phyloP scores from a whole-genome alignment of 2,329 filamentous ascomycete species.

The Xylaria sp. region DNA sequence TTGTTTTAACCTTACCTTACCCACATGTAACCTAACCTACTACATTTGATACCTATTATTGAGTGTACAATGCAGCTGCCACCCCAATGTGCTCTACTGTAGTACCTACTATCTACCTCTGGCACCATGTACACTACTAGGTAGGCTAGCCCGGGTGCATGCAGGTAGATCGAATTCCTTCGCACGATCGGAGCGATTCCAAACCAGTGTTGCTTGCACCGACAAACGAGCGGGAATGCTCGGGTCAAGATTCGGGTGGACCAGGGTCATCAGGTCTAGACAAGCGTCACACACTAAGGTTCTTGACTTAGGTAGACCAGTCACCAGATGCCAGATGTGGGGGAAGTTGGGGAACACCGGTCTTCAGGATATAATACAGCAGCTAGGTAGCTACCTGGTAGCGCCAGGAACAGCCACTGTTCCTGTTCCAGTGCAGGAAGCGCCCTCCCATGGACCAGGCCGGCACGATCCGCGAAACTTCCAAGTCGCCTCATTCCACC shows the following conservation, averaged over 20 bases:
- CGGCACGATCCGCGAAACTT: slow-evolving; percentile 10
- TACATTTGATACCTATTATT: too few species aligned
- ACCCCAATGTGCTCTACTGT: background rate
- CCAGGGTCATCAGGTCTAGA: background rate
- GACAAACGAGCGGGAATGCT: slow-evolving; percentile 20
- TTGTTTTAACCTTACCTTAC: too few species aligned
- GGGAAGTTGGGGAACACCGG: slow-evolving; percentile 37
- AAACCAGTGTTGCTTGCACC: background rate
- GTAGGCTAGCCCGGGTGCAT: background rate
- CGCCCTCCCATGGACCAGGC: slow-evolving; percentile 5
- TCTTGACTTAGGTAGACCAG: background rate
- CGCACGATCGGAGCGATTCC: background rate
- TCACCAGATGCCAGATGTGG: slow-evolving; percentile 29
- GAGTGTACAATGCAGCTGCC: background rate
- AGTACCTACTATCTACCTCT: background rate
- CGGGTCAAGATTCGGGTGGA: slow-evolving; percentile 17
- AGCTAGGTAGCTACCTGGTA: background rate
- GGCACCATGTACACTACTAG: too few species aligned
- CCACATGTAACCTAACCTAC: too few species aligned
- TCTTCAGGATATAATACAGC: background rate
- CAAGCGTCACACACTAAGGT: background rate
- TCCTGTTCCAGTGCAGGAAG: slow-evolving; percentile 2
- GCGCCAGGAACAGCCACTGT: slow-evolving; percentile 11
- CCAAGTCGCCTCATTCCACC: background rate
- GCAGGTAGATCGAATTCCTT: background rate